Percentiles rank a stretch among this genome's conserved stretches.
Conservation (phyloP, 495 filamentous ascomycete species). For the Penicillium herquei region DNA sequence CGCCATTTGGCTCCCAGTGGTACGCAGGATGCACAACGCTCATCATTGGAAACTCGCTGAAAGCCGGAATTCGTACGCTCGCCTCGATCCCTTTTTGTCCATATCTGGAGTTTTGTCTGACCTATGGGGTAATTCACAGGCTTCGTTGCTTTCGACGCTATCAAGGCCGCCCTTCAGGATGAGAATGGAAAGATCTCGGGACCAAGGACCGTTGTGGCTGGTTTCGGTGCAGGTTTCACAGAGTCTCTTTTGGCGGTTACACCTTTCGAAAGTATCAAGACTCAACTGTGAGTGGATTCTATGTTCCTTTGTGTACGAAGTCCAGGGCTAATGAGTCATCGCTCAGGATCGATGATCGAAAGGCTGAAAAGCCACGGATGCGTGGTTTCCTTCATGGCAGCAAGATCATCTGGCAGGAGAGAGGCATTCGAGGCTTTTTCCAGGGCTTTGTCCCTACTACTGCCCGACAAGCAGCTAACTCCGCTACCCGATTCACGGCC, state of each 20-base stretch:
- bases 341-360: slow-evolving; percentile 87
- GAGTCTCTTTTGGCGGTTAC: slow-evolving; percentile 93
- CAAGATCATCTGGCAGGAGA: slow-evolving; percentile 79
- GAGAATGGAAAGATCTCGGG: slow-evolving; percentile 86
- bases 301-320: background rate
- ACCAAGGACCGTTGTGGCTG: slow-evolving; percentile 85
- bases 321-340: background rate
- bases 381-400: slow-evolving; percentile 90
- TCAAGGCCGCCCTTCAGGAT: slow-evolving; percentile 80
- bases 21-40: slow-evolving; percentile 97
- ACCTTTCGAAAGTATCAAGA: slow-evolving; percentile 98
- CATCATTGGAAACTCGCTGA: slow-evolving; percentile 93
- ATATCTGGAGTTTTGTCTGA: slow-evolving; percentile 3
- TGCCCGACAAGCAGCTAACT: slow-evolving; percentile 91
- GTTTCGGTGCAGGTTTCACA: slow-evolving; percentile 91
- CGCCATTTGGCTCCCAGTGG: slow-evolving; percentile 91
- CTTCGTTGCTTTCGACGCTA: slow-evolving; percentile 94
- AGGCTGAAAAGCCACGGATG: slow-evolving; percentile 81
- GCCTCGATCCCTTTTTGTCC: background rate
- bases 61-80: slow-evolving; percentile 83
- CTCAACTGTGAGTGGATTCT: slow-evolving; percentile 60
- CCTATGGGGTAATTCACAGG: slow-evolving; percentile 46
- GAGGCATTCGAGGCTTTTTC: slow-evolving; percentile 89
- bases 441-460: slow-evolving; percentile 96
- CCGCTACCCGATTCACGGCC: slow-evolving; percentile 80